Conservation (phyloP, 1,139 yeast species). For the Scheffersomyces stambukii region DNA sequence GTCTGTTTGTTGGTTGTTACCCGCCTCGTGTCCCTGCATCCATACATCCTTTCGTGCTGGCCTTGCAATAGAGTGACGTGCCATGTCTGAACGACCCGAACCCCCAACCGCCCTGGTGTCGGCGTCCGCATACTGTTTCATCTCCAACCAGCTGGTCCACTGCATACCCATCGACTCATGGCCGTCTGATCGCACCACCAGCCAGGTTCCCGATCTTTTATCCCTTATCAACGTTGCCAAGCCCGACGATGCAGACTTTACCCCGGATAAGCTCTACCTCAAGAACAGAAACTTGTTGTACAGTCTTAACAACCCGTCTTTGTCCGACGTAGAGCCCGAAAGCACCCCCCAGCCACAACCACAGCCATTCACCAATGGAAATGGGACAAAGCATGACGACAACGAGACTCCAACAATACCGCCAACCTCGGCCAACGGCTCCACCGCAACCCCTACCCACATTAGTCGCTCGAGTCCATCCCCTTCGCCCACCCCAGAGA, state of each 20-base stretch:
- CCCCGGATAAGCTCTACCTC: conserved; percentile 23
- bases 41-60: too few species aligned
- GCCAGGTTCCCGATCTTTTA: too few species aligned
- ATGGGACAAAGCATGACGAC: conserved; percentile 3
- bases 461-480: conserved; percentile 9
- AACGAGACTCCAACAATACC: conserved; percentile 6
- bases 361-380: not conserved
- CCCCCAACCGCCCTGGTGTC: too few species aligned
- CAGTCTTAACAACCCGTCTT: conserved; percentile 40
- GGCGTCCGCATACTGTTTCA: conserved; percentile 35
- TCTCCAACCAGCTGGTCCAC: conserved; percentile 34
- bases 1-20: too few species aligned
- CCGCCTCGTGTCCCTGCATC: too few species aligned
- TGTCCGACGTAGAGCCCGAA: conserved; percentile 37
- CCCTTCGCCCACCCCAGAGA: conserved; percentile 10
- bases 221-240: conserved; percentile 6
- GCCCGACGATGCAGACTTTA: conserved; percentile 13
- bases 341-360: conserved; percentile 7
- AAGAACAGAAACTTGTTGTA: conserved; percentile 37
- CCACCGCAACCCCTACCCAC: too few species aligned
- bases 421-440: conserved; percentile 2
- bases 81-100: too few species aligned
- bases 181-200: not conserved
- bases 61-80: too few species aligned
- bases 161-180: conserved; percentile 33